Base-by-base conservation (phyloP, 2,329 filamentous ascomycete genomes). In the Zymoseptoria crescenta region DNA sequence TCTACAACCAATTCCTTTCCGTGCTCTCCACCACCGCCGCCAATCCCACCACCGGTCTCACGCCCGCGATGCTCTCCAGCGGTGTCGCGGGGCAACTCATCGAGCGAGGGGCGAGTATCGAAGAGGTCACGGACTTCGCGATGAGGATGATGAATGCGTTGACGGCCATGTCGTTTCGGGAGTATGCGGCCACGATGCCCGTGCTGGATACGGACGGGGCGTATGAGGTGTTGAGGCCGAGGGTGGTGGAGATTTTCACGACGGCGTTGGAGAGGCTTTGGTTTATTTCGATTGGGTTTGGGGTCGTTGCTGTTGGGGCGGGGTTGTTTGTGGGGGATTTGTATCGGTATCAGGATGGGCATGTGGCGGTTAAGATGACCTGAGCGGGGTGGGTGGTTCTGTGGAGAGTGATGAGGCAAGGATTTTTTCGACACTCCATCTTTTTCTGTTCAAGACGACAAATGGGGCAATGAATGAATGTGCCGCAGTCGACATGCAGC, bases 281-380 rank as follows among this genome's bases (percentile, higher is more conserved):
- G 49, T 52, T 52, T n/a, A 56, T 56, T 24, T 52, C 55, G 16
- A 56, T 56, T 24, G 55, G 49, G 2, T 56, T 56, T 52, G 55
- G 55, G 1, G 49, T 56, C 0, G 52, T 56, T 52, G 55, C 55
- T 20, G 45, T 49, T 19, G 48, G 52, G 21, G 48, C 45, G 9
- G 49, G 27, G 19, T 19, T 56, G 5, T 45, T 19, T 1, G 52
- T 56, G 16, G 55, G 55, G 7, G 52, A 50, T 28, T 10, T 56
- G 19, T 51, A 45, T 9, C 29, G 49, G 8, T 56, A 54, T 21
- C 54, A 54, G 52, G 56, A 58, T 9, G 28, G 54, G 20, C 52
- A 58, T 54, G 45, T 58, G 24, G 56, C 56, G 24, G 24, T 24
- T 24, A 24, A 24, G 24, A 24, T 24, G 24, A 24, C 24, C 4